Evolutionary conservation across 345 rosid genomes (phyloP).

Genomic region (Eucalyptus rudis): DNA sequence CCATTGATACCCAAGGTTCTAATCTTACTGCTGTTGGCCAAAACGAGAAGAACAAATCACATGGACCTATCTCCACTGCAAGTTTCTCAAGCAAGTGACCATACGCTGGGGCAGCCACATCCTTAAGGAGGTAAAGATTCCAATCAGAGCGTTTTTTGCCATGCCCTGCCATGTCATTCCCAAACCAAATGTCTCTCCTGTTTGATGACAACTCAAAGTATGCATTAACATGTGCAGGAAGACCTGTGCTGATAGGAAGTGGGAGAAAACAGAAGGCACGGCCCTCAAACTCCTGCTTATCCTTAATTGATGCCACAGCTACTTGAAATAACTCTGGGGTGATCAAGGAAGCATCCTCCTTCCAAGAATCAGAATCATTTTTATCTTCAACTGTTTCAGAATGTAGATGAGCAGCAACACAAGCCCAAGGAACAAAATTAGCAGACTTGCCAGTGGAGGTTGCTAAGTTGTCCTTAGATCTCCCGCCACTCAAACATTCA

Average conservation of each 20-base stretch:
- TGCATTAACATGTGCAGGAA: constrained; percentile 87
- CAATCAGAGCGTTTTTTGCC: constrained; percentile 92
- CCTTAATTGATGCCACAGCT: constrained; percentile 26
- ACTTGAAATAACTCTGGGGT: constrained; percentile 34
- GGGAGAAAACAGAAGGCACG: constrained; percentile 97
- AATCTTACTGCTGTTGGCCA: constrained; percentile 64
- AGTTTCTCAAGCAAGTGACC: constrained; percentile 84
- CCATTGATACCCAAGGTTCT: constrained; percentile 94
- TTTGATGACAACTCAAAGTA: constrained; percentile 95
- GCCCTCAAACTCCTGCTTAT: constrained; percentile 55
- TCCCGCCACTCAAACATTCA: constrained; percentile 63
- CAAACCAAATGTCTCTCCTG: constrained; percentile 98
- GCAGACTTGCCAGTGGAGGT: constrained; percentile 32
- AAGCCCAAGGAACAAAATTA: constrained; percentile 87
- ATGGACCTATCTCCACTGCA: constrained; percentile 69
- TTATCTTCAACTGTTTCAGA: constrained; percentile 35
- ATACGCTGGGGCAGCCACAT: constrained; percentile 80
- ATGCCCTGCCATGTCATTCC: constrained; percentile 96
- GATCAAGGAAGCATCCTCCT: background rate
- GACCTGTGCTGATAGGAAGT: constrained; percentile 75
- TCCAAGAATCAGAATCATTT: constrained; percentile 4
- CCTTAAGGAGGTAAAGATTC: constrained; percentile 82
- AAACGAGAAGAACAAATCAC: constrained; percentile 65
- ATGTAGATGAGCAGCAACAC: constrained; percentile 79
- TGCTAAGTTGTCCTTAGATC: constrained; percentile 14